Percentiles rank a stretch among this genome's conserved stretches.
phyloP scores from a whole-genome alignment of 306 rosid species.

The Ziziphus jujuba region DNA sequence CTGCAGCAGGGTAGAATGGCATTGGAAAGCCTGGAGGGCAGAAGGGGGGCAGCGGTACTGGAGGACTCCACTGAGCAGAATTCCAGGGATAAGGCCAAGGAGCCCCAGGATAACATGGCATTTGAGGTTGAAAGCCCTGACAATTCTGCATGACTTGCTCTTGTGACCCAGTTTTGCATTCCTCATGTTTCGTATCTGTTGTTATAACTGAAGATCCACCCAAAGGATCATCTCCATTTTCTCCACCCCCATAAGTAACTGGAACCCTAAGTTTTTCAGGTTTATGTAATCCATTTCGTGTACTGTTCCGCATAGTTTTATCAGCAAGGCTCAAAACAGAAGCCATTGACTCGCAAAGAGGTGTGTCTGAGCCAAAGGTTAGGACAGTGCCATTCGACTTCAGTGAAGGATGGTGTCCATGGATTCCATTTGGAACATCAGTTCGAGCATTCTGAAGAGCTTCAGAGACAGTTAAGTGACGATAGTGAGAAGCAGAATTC shows the following conservation, averaged over 20 bases:
- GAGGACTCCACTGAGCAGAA: constrained; percentile 44
- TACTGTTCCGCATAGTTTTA: constrained; percentile 26
- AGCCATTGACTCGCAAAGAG: constrained; percentile 50
- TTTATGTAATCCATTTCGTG: constrained; percentile 36
- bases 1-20: constrained; percentile 48
- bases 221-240: constrained; percentile 27
- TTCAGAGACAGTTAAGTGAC: constrained; percentile 45
- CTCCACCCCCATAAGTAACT: constrained; percentile 28
- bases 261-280: constrained; percentile 37
- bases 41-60: constrained; percentile 41
- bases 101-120: constrained; percentile 45
- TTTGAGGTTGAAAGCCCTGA: constrained; percentile 41
- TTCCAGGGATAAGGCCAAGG: constrained; percentile 56
- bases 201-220: constrained; percentile 33
- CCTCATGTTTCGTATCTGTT: constrained; percentile 30
- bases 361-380: constrained; percentile 41
- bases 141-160: constrained; percentile 38
- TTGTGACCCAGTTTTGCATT: constrained; percentile 31
- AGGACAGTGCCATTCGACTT: constrained; percentile 40
- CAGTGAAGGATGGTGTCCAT: constrained; percentile 24
- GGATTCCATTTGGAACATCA: constrained; percentile 27
- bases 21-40: constrained; percentile 50
- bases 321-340: constrained; percentile 47
- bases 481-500: constrained; percentile 42
- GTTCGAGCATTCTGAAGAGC: constrained; percentile 31